Evolutionary conservation across 2,329 filamentous ascomycete genomes (phyloP), one percentile per base, ranked within the genome.

Genomic region (Pseudogymnoascus sp.): DNA sequence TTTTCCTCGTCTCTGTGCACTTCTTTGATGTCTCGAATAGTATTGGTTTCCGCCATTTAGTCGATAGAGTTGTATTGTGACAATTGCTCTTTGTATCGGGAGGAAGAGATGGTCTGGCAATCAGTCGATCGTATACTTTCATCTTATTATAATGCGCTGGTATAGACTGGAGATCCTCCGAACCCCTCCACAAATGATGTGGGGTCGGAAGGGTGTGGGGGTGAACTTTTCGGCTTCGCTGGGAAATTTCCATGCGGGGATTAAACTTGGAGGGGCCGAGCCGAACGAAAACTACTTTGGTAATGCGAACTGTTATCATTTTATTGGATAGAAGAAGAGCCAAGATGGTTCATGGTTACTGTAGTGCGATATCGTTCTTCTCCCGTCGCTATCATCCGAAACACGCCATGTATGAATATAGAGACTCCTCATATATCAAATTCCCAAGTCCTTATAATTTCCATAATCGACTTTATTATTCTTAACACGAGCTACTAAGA

Each of bases 21-120:
- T 46, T 69, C 65, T 14, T 63, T 53, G 4, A 68, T 28, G 9
- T 69, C 60, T 63, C 64, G 36, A 37, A 67, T 61, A 6, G 38
- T 38, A 23, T 67, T 63, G 12, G 49, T 61, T 59, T 43, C 40
- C 12, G 40, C 40, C 40, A 43, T 43, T 21, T 21, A 6, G 40
- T 43, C 40, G 40, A 21, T 43, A 43, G 16, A 37, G 16, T 5
- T 43, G 40, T 43, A 21, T 16, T 42, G 38, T 42, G 16, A 21
- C 8, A 31, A 31, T 31, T 31, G 28, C 8, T 31, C 8, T 31
- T 42, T 42, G 38, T 42, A 42, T 42, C 40, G 2, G 3, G 11
- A 21, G 16, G 16, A 3, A 21, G 40, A 42, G 40, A 18, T 43
- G 40, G 38, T 40, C n/a, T 40, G 16, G 8, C n/a, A 18, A 18